Evolutionary conservation across 306 rosid species (phyloP).

Genomic region (Pterocarpus macrocarpus): DNA sequence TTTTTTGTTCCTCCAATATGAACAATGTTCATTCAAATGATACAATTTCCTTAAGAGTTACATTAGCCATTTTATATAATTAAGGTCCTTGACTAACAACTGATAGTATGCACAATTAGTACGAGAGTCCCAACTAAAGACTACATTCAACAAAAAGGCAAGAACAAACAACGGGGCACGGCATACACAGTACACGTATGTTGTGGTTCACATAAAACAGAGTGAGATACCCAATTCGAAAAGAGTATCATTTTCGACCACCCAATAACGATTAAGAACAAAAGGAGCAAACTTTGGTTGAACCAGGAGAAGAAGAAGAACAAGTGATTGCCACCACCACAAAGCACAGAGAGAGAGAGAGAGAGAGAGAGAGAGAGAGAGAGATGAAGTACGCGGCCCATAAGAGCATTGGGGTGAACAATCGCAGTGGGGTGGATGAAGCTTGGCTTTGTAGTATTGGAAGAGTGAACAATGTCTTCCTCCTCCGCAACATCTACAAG

Average conservation of each 20-base stretch:
- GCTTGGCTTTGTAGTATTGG: conserved; percentile 30
- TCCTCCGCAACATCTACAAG: conserved; percentile 52
- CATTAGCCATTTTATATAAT: not conserved
- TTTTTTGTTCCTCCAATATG: not conserved
- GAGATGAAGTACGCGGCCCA: conserved; percentile 65
- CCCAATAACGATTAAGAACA: not conserved
- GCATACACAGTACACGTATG: too few species aligned
- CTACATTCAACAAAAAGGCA: too few species aligned
- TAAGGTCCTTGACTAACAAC: not conserved
- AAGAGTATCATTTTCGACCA: not conserved
- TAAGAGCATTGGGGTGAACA: conserved; percentile 77
- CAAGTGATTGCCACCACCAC: too few species aligned
- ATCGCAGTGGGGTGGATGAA: conserved; percentile 75
- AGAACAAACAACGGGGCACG: too few species aligned
- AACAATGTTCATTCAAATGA: not conserved
- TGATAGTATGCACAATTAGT: too few species aligned
- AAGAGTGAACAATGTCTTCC: conserved; percentile 38
- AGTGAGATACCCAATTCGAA: too few species aligned
- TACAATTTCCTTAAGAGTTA: not conserved
- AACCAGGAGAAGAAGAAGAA: not conserved
- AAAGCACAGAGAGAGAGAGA: too few species aligned
- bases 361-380: too few species aligned
- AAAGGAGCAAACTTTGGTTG: conserved; percentile 25
- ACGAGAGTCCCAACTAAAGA: too few species aligned
- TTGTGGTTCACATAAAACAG: too few species aligned